Percentiles rank a stretch among this genome's conserved stretches.
These are phyloP conservation scores for Aspergillus homomorphus DNA, from an alignment of 495 filamentous ascomycete genomes.

Conservation along the genomic window DNA sequence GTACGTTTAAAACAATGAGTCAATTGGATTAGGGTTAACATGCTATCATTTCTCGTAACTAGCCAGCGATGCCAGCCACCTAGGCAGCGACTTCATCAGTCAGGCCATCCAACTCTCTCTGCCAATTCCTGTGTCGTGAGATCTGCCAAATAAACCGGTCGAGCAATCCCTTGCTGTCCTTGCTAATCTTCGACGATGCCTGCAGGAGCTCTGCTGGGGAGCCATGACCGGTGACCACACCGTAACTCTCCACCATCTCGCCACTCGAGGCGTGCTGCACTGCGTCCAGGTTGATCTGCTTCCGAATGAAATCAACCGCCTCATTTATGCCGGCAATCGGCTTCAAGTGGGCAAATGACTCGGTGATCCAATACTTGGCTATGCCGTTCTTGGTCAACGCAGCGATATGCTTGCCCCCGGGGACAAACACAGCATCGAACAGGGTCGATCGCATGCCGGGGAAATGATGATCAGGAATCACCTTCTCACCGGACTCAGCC, in stretches of 20 bases:
- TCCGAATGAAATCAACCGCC: constrained; percentile 60
- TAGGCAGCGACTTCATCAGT: constrained; percentile 35
- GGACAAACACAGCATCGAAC: constrained; percentile 81
- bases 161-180: constrained; percentile 58
- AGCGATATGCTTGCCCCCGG: constrained; percentile 64
- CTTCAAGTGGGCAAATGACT: constrained; percentile 80
- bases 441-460: constrained; percentile 80
- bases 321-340: constrained; percentile 72
- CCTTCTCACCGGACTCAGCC: constrained; percentile 37
- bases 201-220: constrained; percentile 50
- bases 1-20: background rate
- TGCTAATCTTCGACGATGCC: constrained; percentile 24
- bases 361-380: constrained; percentile 78
- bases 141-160: constrained; percentile 65
- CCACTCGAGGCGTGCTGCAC: constrained; percentile 51
- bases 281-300: constrained; percentile 47
- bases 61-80: background rate
- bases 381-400: constrained; percentile 69
- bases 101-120: constrained; percentile 69
- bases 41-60: constrained; percentile 7
- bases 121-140: constrained; percentile 65
- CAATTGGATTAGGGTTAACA: background rate
- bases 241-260: constrained; percentile 55
- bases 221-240: constrained; percentile 36
- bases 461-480: constrained; percentile 75